phyloP scores from a whole-genome alignment of 2,329 filamentous ascomycete genomes.

The Pseudogymnoascus sp. region DNA sequence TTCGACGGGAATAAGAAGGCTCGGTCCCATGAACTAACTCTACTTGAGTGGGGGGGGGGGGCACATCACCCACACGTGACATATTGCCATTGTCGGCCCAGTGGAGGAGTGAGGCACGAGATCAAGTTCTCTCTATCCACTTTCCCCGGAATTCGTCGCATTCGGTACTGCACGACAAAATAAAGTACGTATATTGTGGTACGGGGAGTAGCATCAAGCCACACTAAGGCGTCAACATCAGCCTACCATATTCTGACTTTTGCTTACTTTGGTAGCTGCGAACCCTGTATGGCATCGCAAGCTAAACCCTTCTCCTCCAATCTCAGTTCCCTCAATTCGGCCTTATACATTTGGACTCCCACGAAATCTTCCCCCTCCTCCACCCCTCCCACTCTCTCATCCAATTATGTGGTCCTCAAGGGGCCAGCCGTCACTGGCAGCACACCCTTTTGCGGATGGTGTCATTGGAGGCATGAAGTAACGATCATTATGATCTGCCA shows the following conservation, averaged over 20 bases:
- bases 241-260: not conserved
- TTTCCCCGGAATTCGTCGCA: not conserved
- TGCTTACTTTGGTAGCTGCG: not conserved
- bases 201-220: not conserved
- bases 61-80: not conserved
- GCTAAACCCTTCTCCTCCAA: not conserved
- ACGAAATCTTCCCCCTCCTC: not conserved
- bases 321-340: not conserved
- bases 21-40: not conserved
- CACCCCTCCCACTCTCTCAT: not conserved
- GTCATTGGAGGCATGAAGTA: not conserved
- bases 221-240: not conserved
- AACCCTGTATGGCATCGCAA: not conserved
- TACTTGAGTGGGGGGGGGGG: not conserved
- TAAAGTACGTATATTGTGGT: not conserved
- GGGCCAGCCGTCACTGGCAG: not conserved
- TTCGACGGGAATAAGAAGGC: not conserved
- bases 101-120: not conserved
- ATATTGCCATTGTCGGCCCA: not conserved
- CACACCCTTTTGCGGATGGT: not conserved
- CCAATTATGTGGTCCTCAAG: not conserved
- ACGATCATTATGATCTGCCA: constrained; percentile 1
- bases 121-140: not conserved
- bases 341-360: not conserved
- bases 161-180: not conserved